A percentile compares a stretch with the other conserved stretches of the same genome.
phyloP scores from a whole-genome alignment of 2,329 filamentous ascomycete species.

The Penicillium italicum region DNA sequence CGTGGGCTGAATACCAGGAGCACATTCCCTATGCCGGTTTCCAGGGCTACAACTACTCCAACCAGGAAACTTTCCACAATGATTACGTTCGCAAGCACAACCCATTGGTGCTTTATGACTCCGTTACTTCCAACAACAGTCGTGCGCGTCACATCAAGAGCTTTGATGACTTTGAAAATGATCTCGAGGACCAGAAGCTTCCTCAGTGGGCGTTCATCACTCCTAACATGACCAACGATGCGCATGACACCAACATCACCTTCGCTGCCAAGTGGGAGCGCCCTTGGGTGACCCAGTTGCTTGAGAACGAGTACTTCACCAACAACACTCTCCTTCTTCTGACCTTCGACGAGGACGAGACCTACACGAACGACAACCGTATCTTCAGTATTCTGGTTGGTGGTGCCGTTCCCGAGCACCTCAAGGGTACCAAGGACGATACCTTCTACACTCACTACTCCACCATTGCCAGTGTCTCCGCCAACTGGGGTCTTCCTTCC shows the following conservation, averaged over 20 bases:
- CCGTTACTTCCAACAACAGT: conserved; percentile 54
- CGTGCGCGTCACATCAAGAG: conserved; percentile 71
- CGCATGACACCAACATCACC: conserved; percentile 69
- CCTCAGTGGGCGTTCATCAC: conserved; percentile 63
- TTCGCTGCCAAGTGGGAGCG: conserved; percentile 67
- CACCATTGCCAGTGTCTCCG: conserved; percentile 62
- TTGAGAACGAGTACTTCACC: conserved; percentile 68
- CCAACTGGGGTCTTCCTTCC: conserved; percentile 67
- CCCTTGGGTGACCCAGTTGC: conserved; percentile 65
- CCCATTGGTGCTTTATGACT: conserved; percentile 61
- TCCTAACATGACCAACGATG: conserved; percentile 47
- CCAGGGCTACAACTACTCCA: conserved; percentile 61
- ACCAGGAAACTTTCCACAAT: conserved; percentile 62
- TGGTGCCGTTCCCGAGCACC: conserved; percentile 62
- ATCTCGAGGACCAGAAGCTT: conserved; percentile 60
- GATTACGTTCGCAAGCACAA: conserved; percentile 87
- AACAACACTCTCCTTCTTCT: conserved; percentile 72
- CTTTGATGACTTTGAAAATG: conserved; percentile 64
- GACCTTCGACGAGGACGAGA: conserved; percentile 79
- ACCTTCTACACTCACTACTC: conserved; percentile 74
- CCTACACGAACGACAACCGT: conserved; percentile 64
- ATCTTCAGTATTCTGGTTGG: conserved; percentile 70
- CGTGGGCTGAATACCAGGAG: conserved; percentile 73
- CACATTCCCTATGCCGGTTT: conserved; percentile 73
- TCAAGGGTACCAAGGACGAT: conserved; percentile 64